Evolutionary conservation across 2,329 filamentous ascomycete species (phyloP), one percentile per base, ranked within the genome.

Genomic region (Pseudonectria foliicola): DNA sequence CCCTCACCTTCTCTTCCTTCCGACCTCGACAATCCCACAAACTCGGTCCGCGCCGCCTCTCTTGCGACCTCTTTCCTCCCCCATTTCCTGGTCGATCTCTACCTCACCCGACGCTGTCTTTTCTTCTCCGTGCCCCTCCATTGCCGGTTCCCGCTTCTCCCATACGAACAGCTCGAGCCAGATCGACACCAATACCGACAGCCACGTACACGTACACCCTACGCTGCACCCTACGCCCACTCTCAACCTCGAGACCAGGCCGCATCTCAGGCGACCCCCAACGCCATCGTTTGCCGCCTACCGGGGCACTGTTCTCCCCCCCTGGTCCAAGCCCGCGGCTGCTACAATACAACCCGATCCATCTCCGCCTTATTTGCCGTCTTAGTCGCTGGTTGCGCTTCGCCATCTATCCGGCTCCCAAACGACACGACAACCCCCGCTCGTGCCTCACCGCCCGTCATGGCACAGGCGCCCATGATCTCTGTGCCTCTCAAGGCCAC

Each of bases 401-500:
- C 31, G 29, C 35, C 29, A 37, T 34, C 25, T 26, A 38, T 29
- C 38, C 39, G 31, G 32, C 41, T 39, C 37, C 33, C 29, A 21
- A 40, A 41, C 29, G 34, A n/a, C n/a, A n/a, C n/a, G n/a, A n/a
- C n/a, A n/a, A 31, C 31, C 38, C 37, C 43, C 31, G 41, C 30
- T 32, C 21, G 13, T 33, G 26, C 14, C 29, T 28, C 33, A 35
- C 46, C 43, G 44, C 45, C 44, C 52, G 51, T 40, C 51, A 88
- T 86, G 82, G 75, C 85, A 61, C 85, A 93, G 69, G 81, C 87
- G 49, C 89, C 89, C 43, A 96, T 96, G 90, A 82, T 96, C 53
- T 93, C 88, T 53, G 82, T 82, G 73, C 90, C 90, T 59, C 75
- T 95, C 55, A 96, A 84, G 77, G 76, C 76, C 35, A 98, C 92